These are phyloP conservation scores for Daldinia eschscholtzii DNA, from an alignment of 2,329 filamentous ascomycete genomes.

Conservation along the genomic window DNA sequence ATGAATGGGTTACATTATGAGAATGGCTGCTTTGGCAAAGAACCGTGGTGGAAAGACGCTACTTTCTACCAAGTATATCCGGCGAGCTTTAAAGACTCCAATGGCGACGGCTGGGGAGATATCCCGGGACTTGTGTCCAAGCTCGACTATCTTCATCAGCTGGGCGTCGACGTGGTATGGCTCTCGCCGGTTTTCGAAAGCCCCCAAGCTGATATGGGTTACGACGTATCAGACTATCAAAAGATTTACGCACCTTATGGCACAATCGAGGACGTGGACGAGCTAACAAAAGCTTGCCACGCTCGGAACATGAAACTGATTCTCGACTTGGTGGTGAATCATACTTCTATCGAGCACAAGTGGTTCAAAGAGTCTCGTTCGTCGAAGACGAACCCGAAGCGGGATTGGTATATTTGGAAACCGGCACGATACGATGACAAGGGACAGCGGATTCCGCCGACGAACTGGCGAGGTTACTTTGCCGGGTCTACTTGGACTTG, in stretches of 20 bases:
- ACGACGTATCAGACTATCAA: conserved; percentile 78
- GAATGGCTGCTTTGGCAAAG: conserved; percentile 52
- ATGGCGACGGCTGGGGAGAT: conserved; percentile 74
- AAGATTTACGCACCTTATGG: conserved; percentile 76
- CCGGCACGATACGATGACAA: conserved; percentile 65
- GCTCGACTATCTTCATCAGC: conserved; percentile 71
- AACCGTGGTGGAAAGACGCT: conserved; percentile 62
- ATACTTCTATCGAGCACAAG: conserved; percentile 68
- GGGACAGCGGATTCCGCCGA: conserved; percentile 69
- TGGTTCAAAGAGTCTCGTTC: conserved; percentile 70
- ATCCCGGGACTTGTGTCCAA: conserved; percentile 74
- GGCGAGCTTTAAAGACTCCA: conserved; percentile 69
- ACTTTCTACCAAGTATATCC: conserved; percentile 68
- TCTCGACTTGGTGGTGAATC: conserved; percentile 80
- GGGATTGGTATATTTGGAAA: conserved; percentile 77
- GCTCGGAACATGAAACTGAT: conserved; percentile 73
- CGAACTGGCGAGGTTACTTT: conserved; percentile 66
- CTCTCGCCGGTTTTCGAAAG: conserved; percentile 65
- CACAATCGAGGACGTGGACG: conserved; percentile 74
- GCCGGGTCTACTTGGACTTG: conserved; percentile 65
- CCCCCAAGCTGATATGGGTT: conserved; percentile 77
- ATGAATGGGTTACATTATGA: conserved; percentile 55
- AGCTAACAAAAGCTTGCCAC: conserved; percentile 71
- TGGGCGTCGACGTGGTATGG: conserved; percentile 75
- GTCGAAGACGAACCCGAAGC: conserved; percentile 63